Evolutionary conservation across 768 basidiomycete species (phyloP).

Genomic region (Nidularia sp.): DNA sequence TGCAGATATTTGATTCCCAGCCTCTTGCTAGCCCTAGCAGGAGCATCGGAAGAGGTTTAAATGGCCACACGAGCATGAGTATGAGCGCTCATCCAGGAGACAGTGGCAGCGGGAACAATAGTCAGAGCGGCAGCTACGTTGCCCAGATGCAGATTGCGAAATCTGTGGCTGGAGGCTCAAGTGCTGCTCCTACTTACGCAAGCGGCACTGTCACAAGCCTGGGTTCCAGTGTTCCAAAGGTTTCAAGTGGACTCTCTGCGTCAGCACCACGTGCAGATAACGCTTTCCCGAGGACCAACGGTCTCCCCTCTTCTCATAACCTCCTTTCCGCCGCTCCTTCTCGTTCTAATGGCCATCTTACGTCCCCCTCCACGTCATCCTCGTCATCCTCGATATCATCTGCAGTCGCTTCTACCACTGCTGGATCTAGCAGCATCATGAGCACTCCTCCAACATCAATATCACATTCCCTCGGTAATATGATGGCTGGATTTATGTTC

Average conservation of each 20-base stretch:
- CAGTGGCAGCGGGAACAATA: constrained; percentile 31
- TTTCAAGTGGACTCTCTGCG: constrained; percentile 31
- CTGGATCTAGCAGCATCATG: constrained; percentile 36
- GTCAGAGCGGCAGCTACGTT: constrained; percentile 36
- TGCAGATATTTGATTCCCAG: constrained; percentile 82
- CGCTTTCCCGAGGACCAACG: constrained; percentile 1
- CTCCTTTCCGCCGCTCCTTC: constrained; percentile 3
- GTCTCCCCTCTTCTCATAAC: not conserved
- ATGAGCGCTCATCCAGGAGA: constrained; percentile 19
- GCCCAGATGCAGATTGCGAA: constrained; percentile 36
- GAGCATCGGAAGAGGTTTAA: constrained; percentile 25
- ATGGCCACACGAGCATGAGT: constrained; percentile 21
- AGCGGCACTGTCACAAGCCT: constrained; percentile 26
- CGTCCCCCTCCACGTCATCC: constrained; percentile 41
- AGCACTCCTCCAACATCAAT: constrained; percentile 59
- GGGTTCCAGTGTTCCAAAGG: constrained; percentile 37
- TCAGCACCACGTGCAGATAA: constrained; percentile 12
- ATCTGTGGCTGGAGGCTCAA: constrained; percentile 17
- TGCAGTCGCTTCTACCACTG: constrained; percentile 28
- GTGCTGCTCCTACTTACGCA: constrained; percentile 12
- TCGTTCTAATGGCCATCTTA: not conserved
- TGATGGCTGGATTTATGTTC: constrained; percentile 33
- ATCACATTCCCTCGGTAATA: constrained; percentile 43
- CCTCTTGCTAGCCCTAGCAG: constrained; percentile 60
- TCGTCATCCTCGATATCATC: constrained; percentile 52